Percentiles rank a stretch among this genome's conserved stretches.
phyloP scores from a whole-genome alignment of 2,329 filamentous ascomycete genomes.

The Harringtonia lauricola region DNA sequence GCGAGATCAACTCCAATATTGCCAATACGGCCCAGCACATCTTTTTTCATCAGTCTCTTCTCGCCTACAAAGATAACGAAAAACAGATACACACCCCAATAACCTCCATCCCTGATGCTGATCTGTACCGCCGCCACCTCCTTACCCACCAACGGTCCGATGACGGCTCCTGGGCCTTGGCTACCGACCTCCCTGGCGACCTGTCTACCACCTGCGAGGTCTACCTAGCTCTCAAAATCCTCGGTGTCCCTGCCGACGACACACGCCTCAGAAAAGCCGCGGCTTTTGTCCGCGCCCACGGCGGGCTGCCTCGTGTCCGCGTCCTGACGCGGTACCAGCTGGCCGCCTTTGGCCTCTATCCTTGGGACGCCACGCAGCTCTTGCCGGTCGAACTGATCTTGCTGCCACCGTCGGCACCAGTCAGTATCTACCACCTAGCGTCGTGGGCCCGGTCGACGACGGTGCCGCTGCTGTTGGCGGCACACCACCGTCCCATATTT shows the following conservation, averaged over 20 bases:
- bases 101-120: constrained; percentile 2
- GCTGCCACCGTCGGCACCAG: constrained; percentile 14
- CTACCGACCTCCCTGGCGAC: constrained; percentile 3
- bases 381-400: constrained; percentile 22
- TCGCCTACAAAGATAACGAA: background rate
- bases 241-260: constrained; percentile 12
- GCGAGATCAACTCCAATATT: constrained; percentile 1
- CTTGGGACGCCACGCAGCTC: constrained; percentile 21
- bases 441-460: constrained; percentile 16
- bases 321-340: constrained; percentile 11
- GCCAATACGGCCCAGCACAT: constrained; percentile 5
- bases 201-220: constrained; percentile 19
- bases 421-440: constrained; percentile 20
- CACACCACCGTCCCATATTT: constrained; percentile 20
- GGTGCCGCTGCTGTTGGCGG: constrained; percentile 15
- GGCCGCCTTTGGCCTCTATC: constrained; percentile 19
- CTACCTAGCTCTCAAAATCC: constrained; percentile 23
- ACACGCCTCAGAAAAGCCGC: constrained; percentile 14
- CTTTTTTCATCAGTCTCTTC: constrained; percentile 4
- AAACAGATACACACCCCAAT: no score
- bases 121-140: constrained; percentile 2
- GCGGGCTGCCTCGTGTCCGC: constrained; percentile 20
- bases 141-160: constrained; percentile 3
- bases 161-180: constrained; percentile 7
- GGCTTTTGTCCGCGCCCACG: constrained; percentile 14